Evolutionary conservation across 345 rosid species (phyloP).

Genomic region (Populus simonii): DNA sequence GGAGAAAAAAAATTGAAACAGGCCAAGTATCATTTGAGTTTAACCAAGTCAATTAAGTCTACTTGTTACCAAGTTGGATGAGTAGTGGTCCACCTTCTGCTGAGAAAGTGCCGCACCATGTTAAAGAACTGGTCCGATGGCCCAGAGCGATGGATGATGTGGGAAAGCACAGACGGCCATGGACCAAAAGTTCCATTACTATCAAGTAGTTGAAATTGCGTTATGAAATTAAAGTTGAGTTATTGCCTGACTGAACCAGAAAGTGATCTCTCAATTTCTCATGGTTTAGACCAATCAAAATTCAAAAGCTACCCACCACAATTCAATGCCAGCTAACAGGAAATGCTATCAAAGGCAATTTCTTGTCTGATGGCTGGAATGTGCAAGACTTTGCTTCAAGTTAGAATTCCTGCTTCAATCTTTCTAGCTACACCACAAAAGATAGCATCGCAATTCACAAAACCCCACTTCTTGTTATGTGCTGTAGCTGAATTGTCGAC

Average conservation of each 20-base stretch:
- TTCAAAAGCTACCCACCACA: not conserved
- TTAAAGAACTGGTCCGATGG: slow-evolving; percentile 1
- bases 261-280: not conserved
- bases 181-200: slow-evolving; percentile 6
- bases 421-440: slow-evolving; percentile 7
- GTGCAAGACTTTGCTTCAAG: slow-evolving; percentile 3
- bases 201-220: not conserved
- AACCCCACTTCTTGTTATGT: slow-evolving; percentile 9
- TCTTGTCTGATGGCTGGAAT: slow-evolving; percentile 15
- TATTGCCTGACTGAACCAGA: slow-evolving; percentile 9
- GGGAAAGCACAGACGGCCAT: not conserved
- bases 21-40: too few relatives aligned
- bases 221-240: not conserved
- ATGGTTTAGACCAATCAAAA: not conserved
- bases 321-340: not conserved
- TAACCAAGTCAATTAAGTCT: too few relatives aligned
- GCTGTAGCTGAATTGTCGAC: slow-evolving; percentile 13
- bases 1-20: too few relatives aligned
- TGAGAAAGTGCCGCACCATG: not conserved
- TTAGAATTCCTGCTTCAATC: slow-evolving; percentile 1
- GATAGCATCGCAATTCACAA: slow-evolving; percentile 14
- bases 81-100: not conserved
- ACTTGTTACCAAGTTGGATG: too few relatives aligned
- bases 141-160: not conserved
- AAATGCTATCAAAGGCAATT: not conserved